Evolutionary conservation across 257 asterid species (phyloP).

Genomic region (Datura wrightii): DNA sequence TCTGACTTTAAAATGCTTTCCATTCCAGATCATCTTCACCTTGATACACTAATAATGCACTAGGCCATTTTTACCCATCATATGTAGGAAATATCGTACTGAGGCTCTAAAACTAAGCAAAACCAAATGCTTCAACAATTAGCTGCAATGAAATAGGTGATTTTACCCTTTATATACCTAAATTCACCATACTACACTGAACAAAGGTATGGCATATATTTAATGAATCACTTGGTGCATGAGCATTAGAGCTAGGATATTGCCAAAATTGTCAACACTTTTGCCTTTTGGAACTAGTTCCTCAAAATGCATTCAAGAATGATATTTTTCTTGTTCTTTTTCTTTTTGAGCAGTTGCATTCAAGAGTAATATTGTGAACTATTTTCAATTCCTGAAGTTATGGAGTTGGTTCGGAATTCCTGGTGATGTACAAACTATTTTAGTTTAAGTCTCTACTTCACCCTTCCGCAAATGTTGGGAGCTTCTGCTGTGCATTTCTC

Average conservation of each 20-base stretch:
- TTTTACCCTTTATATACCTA: slow-evolving; percentile 2
- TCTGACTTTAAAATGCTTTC: background rate
- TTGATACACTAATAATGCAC: background rate
- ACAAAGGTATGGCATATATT: background rate
- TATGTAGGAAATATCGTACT: background rate
- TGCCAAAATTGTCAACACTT: background rate
- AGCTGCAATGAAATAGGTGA: slow-evolving; percentile 5
- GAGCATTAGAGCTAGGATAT: background rate
- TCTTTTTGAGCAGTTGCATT: background rate
- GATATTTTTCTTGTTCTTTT: background rate
- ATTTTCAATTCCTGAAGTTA: background rate
- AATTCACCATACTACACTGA: background rate
- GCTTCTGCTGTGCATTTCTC: background rate
- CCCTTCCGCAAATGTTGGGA: background rate
- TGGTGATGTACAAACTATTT: background rate
- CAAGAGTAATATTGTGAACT: background rate
- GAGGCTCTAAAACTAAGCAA: background rate
- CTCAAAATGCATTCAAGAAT: slow-evolving; percentile 12
- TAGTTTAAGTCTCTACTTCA: slow-evolving; percentile 10
- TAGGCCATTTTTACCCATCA: background rate
- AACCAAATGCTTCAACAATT: background rate
- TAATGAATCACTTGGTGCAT: background rate
- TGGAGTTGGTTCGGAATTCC: background rate
- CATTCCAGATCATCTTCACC: slow-evolving; percentile 12
- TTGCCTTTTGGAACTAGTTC: slow-evolving; percentile 18